Evolutionary conservation across 2,329 filamentous ascomycete species (phyloP).

Genomic region (Calonectria ilicicola): DNA sequence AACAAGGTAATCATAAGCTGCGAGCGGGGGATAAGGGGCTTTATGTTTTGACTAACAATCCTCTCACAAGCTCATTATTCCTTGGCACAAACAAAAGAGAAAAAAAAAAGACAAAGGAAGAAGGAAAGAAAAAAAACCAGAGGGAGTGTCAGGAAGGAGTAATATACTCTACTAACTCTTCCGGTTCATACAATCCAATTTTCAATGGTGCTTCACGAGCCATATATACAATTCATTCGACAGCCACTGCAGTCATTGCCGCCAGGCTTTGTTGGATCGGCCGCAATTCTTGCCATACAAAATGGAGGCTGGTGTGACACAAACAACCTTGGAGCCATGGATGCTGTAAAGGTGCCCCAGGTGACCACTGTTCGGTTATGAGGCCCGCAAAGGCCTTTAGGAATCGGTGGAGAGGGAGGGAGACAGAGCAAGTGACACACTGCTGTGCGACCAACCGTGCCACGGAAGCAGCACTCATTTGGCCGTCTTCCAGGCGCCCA

Average conservation of each 20-base stretch:
- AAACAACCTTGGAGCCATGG: conserved; percentile 2
- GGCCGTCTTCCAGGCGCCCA: not conserved
- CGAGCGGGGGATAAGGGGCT: not conserved
- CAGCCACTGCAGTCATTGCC: not conserved
- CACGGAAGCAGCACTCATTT: conserved; percentile 6
- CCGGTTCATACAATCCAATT: not conserved
- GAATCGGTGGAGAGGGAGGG: not conserved
- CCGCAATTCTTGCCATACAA: not conserved
- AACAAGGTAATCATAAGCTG: not conserved
- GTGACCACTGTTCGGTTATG: conserved; percentile 8
- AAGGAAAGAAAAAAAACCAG: no score
- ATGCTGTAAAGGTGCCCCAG: not conserved
- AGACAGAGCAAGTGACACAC: conserved; percentile 13
- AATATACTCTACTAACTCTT: not conserved
- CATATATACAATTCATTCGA: not conserved
- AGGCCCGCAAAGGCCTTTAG: not conserved
- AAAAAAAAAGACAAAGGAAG: not conserved
- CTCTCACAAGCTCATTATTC: no score
- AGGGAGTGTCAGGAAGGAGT: no score
- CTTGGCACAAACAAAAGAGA: no score
- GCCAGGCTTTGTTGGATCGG: not conserved
- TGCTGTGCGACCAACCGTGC: conserved; percentile 19
- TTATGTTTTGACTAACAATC: not conserved
- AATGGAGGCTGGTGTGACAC: conserved; percentile 10
- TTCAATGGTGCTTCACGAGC: not conserved